Evolutionary conservation across 2,329 filamentous ascomycete species (phyloP).

Genomic region (Sclerotinia glacialis): DNA sequence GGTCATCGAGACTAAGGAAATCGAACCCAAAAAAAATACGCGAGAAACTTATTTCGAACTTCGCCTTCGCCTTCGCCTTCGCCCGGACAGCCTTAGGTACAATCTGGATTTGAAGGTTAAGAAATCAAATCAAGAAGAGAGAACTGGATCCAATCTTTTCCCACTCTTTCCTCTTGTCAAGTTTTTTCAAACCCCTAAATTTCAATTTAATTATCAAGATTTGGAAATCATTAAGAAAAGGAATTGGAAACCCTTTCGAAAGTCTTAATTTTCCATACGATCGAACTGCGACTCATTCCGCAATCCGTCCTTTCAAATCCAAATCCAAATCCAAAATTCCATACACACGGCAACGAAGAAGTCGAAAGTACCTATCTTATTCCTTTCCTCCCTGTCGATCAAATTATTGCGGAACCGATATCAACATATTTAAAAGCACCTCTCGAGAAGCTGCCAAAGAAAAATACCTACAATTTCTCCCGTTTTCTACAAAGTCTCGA

Average conservation of each 20-base stretch:
- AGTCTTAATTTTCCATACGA: not conserved
- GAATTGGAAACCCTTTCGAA: not conserved
- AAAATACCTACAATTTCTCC: not conserved
- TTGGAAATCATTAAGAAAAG: not conserved
- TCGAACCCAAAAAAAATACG: constrained; percentile 8
- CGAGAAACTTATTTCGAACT: constrained; percentile 11
- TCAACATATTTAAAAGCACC: not conserved
- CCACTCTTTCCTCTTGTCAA: not conserved
- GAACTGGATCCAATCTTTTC: not conserved
- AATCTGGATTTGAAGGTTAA: not conserved
- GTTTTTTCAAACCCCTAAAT: not conserved
- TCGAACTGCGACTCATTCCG: constrained; percentile 18
- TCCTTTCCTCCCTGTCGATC: constrained; percentile 3
- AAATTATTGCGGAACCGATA: constrained; percentile 1
- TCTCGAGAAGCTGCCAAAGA: not conserved
- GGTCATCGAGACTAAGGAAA: not conserved
- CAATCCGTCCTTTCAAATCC: constrained; percentile 9
- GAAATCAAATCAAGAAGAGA: constrained; percentile 11
- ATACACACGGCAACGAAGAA: not conserved
- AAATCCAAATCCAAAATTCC: not conserved
- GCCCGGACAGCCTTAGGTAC: constrained; percentile 7
- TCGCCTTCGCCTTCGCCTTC: not conserved
- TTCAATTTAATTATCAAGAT: not conserved
- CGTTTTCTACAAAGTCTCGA: not conserved
- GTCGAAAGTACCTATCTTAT: not conserved